Conservation (phyloP, 202 grass and related monocot genomes). For the Digitaria exilis region DNA sequence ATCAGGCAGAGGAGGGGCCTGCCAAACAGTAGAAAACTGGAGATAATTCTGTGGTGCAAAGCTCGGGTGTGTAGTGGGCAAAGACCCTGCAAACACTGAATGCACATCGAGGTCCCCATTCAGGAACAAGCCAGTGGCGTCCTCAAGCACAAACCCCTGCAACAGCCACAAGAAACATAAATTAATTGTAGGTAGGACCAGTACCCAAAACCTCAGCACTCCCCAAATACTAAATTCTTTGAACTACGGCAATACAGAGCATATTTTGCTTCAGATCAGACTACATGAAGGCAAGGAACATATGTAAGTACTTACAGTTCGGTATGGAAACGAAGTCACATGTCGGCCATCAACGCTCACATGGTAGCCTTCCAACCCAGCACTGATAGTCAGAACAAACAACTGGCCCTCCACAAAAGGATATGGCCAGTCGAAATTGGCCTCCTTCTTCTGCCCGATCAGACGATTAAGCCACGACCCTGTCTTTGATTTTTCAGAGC, state of each 20-base stretch:
- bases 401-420: constrained; percentile 59
- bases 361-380: constrained; percentile 80
- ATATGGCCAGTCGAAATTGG: constrained; percentile 57
- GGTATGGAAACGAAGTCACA: constrained; percentile 81
- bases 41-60: constrained; percentile 57
- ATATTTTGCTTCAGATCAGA: not conserved
- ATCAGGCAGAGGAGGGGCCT: constrained; percentile 55
- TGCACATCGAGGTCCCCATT: constrained; percentile 70
- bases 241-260: not conserved
- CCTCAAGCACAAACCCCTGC: constrained; percentile 80
- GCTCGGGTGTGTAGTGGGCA: constrained; percentile 63
- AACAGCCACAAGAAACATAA: constrained; percentile 18
- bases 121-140: constrained; percentile 71
- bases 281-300: not conserved
- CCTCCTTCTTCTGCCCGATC: constrained; percentile 53
- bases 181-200: not conserved
- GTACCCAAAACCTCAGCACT: not conserved
- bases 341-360: constrained; percentile 67
- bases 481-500: constrained; percentile 31
- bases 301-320: constrained; percentile 60
- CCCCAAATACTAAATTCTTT: not conserved
- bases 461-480: constrained; percentile 58
- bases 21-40: constrained; percentile 63
- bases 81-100: constrained; percentile 70
- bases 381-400: constrained; percentile 75